Percentiles rank a stretch among this genome's conserved stretches.
phyloP scores from a whole-genome alignment of 1,284 basidiomycete genomes.

The Ustilago cynodontis region DNA sequence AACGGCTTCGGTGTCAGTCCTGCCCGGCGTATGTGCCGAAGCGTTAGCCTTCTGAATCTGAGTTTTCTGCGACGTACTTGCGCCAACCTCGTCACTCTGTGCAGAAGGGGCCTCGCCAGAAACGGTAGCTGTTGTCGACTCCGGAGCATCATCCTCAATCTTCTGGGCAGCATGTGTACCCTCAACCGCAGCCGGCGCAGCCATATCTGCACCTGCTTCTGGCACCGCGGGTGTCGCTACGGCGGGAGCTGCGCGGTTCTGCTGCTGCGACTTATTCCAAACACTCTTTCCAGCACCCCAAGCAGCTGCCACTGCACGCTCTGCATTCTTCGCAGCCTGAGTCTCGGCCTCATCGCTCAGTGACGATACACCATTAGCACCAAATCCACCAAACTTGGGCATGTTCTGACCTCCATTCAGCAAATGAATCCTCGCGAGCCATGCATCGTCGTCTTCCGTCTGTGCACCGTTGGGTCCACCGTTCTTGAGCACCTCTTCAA shows the following conservation, averaged over 20 bases:
- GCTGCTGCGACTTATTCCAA: slow-evolving; percentile 42
- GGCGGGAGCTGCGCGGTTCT: slow-evolving; percentile 13
- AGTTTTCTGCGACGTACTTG: background rate
- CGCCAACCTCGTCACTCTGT: background rate
- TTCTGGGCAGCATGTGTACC: background rate
- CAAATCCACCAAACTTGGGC: slow-evolving; percentile 47
- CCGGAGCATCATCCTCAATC: background rate
- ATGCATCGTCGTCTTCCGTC: slow-evolving; percentile 57
- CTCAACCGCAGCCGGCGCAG: background rate
- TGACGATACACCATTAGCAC: slow-evolving; percentile 25
- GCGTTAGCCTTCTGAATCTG: background rate
- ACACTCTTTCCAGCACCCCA: slow-evolving; percentile 54
- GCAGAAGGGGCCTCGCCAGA: too few relatives aligned
- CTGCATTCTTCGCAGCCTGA: slow-evolving; percentile 48
- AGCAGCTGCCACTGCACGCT: slow-evolving; percentile 47
- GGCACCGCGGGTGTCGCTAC: slow-evolving; percentile 12
- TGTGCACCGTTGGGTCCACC: slow-evolving; percentile 27
- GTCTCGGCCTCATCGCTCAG: slow-evolving; percentile 32
- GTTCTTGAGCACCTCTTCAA: slow-evolving; percentile 44
- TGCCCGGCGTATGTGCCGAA: background rate
- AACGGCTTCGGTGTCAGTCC: background rate
- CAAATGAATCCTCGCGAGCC: slow-evolving; percentile 63
- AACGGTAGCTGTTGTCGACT: background rate
- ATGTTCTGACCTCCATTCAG: slow-evolving; percentile 64
- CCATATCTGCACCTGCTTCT: background rate